Conservation (phyloP, 2,329 filamentous ascomycete species). For the Rutstroemia sp. region DNA sequence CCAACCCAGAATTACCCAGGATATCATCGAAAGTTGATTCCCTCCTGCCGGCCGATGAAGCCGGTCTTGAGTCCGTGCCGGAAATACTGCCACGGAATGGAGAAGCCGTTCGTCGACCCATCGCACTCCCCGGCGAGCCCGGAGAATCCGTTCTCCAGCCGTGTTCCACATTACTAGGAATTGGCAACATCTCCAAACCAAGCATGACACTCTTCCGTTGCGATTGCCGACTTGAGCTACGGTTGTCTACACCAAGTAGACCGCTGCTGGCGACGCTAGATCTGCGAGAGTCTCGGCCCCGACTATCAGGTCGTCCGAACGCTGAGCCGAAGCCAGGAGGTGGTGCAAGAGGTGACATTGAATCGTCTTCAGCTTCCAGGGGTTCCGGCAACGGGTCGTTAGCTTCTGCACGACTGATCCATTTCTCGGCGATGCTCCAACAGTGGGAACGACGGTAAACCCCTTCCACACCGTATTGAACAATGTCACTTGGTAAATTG, state of each 20-base stretch:
- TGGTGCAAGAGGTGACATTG: slow-evolving; percentile 21
- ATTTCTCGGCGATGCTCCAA: slow-evolving; percentile 57
- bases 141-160: not conserved
- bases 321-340: slow-evolving; percentile 23
- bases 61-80: not conserved
- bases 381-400: not conserved
- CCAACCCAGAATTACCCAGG: slow-evolving; percentile 35
- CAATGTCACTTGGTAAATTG: slow-evolving; percentile 53
- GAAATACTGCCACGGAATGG: slow-evolving; percentile 3
- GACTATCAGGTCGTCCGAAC: slow-evolving; percentile 14
- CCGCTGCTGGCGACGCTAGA: slow-evolving; percentile 6
- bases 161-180: slow-evolving; percentile 12
- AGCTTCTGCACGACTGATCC: slow-evolving; percentile 31
- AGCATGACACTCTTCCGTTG: slow-evolving; percentile 25
- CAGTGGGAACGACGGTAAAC: slow-evolving; percentile 63
- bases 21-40: slow-evolving; percentile 42
- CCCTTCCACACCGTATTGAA: slow-evolving; percentile 56
- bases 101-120: not conserved
- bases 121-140: not conserved
- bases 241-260: not conserved
- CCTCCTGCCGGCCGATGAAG: slow-evolving; percentile 2
- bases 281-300: slow-evolving; percentile 8
- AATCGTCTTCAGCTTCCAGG: not conserved
- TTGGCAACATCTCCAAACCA: slow-evolving; percentile 25
- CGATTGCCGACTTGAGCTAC: slow-evolving; percentile 7